These are phyloP conservation scores for Yamadazyma phyllophila DNA, from an alignment of 805 yeast species.

Conservation along the genomic window DNA sequence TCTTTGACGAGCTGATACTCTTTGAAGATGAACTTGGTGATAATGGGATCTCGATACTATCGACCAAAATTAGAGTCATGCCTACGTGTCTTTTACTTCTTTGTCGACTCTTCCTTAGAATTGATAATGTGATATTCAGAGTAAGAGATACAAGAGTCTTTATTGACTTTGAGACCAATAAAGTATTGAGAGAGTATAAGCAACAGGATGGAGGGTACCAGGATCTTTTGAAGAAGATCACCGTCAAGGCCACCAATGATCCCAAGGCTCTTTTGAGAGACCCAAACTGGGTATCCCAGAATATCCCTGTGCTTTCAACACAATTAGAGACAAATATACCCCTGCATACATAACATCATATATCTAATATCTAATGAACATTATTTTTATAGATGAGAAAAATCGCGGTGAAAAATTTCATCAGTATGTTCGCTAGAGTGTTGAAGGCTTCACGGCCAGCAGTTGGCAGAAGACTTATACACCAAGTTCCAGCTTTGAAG, in stretches of 20 bases:
- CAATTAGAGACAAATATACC: constrained; percentile 9
- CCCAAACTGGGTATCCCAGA: constrained; percentile 65
- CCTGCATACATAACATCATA: background rate
- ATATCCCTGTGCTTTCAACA: constrained; percentile 42
- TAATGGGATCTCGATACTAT: constrained; percentile 81
- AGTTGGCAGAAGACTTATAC: constrained; percentile 40
- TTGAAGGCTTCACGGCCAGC: background rate
- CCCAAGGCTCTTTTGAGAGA: constrained; percentile 63
- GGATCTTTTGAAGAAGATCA: constrained; percentile 25
- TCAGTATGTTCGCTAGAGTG: constrained; percentile 6
- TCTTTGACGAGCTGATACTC: constrained; percentile 83
- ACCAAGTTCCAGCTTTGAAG: constrained; percentile 60
- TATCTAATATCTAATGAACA: background rate
- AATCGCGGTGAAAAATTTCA: constrained; percentile 4
- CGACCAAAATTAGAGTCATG: constrained; percentile 87
- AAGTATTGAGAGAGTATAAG: constrained; percentile 74
- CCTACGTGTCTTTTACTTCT: constrained; percentile 69
- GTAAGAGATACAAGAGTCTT: constrained; percentile 82
- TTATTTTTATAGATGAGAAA: background rate
- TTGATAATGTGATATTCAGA: constrained; percentile 84
- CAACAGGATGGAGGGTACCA: constrained; percentile 46
- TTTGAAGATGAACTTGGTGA: constrained; percentile 97
- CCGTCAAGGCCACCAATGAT: constrained; percentile 24
- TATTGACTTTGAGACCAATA: constrained; percentile 66
- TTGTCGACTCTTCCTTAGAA: constrained; percentile 77